Conservation (phyloP, 73 alveolate species). For the Paramecium biaurelia region DNA sequence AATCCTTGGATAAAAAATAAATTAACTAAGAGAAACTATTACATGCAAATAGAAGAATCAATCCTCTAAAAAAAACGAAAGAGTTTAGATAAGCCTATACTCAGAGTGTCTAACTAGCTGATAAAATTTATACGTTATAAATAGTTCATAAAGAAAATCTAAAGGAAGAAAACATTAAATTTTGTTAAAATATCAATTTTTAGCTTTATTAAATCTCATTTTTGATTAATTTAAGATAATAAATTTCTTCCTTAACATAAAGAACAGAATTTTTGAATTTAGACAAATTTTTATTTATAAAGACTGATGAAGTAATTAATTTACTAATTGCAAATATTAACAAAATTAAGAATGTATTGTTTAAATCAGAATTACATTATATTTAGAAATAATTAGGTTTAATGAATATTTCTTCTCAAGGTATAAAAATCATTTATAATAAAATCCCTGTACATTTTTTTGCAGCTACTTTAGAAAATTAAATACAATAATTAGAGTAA, state of each 20-base stretch:
- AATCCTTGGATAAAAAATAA: background rate
- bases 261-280: background rate
- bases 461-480: background rate
- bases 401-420: background rate
- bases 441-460: background rate
- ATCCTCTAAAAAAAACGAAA: background rate
- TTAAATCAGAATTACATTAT: background rate
- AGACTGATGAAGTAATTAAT: background rate
- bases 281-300: background rate
- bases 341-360: background rate
- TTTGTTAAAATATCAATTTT: background rate
- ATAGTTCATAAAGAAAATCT: background rate
- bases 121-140: background rate
- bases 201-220: background rate
- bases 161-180: background rate
- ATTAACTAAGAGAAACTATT: background rate
- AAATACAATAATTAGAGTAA: background rate
- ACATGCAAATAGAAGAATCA: background rate
- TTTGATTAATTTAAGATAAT: background rate
- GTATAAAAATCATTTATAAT: background rate
- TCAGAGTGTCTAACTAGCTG: background rate
- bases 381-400: background rate
- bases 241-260: background rate
- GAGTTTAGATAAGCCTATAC: background rate
- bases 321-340: background rate